Percentiles rank a stretch among this genome's conserved stretches.
phyloP scores from a whole-genome alignment of 177 flowering plant genomes.

The Vitis hybrid region DNA sequence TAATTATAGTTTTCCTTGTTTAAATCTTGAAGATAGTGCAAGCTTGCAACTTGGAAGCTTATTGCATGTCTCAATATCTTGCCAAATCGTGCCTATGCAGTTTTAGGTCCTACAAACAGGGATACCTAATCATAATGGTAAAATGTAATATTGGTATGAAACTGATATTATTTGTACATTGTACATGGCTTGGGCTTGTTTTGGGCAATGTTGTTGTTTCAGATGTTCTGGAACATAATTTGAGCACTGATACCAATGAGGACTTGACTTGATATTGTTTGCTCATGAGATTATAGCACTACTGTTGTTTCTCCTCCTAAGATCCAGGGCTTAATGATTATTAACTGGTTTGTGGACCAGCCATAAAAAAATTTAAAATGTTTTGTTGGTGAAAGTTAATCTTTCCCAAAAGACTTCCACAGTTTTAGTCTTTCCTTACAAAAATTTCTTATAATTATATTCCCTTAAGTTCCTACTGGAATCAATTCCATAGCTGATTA shows the following conservation, averaged over 20 bases:
- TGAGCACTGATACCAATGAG: neutral
- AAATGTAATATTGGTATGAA: too few species aligned
- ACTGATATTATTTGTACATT: neutral
- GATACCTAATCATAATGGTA: too few species aligned
- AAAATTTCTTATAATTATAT: neutral
- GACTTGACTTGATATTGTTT: neutral
- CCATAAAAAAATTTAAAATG: neutral
- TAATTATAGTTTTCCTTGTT: too few species aligned
- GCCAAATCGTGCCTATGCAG: too few species aligned
- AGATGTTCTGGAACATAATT: neutral
- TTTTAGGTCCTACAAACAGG: too few species aligned
- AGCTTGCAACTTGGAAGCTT: too few species aligned
- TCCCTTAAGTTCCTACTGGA: too few species aligned
- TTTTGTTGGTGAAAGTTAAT: neutral
- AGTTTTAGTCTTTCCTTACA: neutral
- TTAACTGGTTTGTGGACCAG: neutral
- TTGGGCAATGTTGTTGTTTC: neutral
- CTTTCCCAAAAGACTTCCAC: neutral
- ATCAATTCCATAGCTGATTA: too few species aligned
- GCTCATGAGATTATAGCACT: neutral
- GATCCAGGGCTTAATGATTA: neutral
- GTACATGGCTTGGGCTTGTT: neutral
- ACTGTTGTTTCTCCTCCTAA: neutral
- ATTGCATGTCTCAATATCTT: too few species aligned
- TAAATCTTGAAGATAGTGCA: too few species aligned